Evolutionary conservation across 2,329 filamentous ascomycete species (phyloP).

Genomic region (Diaporthe citri): DNA sequence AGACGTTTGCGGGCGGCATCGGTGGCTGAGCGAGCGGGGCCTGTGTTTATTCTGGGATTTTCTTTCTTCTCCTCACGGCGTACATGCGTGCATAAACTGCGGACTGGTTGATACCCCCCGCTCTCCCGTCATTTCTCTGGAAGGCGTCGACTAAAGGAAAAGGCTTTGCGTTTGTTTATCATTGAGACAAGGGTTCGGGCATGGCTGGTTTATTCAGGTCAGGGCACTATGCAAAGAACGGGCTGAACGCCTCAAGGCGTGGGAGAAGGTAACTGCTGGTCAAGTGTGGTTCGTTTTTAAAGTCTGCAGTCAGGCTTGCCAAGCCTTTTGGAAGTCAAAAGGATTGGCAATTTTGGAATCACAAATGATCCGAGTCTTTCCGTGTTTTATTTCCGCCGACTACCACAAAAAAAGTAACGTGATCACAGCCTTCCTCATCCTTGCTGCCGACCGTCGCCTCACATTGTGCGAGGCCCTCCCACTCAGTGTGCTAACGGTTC

Average conservation of each 20-base stretch:
- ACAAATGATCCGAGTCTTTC: constrained; percentile 25
- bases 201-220: not conserved
- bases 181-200: not conserved
- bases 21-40: constrained; percentile 37
- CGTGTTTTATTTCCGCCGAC: constrained; percentile 17
- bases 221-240: not conserved
- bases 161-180: not conserved
- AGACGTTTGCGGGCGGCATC: constrained; percentile 41
- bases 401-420: constrained; percentile 24
- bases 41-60: not conserved
- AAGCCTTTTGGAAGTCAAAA: not conserved
- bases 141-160: not conserved
- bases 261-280: not conserved
- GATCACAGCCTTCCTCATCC: constrained; percentile 8
- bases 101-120: constrained; percentile 16
- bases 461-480: not conserved
- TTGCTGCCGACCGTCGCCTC: constrained; percentile 2
- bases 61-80: not conserved
- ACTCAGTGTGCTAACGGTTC: not conserved
- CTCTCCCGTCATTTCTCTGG: not conserved
- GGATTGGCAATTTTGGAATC: not conserved
- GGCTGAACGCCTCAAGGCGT: not conserved
- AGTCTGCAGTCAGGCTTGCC: not conserved
- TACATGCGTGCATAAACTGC: not conserved
- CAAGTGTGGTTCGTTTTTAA: not conserved